Evolutionary conservation across 2,329 filamentous ascomycete species (phyloP).

Genomic region (Penicillium sp.): DNA sequence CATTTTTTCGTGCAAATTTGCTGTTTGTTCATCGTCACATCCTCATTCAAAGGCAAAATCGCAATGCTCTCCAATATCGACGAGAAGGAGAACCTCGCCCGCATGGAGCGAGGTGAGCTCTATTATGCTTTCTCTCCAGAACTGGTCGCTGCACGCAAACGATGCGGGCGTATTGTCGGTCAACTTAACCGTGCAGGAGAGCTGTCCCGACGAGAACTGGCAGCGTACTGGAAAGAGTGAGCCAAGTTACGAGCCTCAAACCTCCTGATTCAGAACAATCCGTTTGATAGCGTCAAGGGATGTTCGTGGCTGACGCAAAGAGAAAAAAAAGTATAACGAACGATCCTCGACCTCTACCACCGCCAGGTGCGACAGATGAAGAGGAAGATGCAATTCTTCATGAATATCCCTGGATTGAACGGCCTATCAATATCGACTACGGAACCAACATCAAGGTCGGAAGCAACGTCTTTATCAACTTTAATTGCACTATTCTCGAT

Average conservation of each 20-base stretch:
- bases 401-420: slow-evolving; percentile 21
- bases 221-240: not conserved
- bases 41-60: not conserved
- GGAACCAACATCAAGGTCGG: slow-evolving; percentile 31
- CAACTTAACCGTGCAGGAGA: not conserved
- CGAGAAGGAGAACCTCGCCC: slow-evolving; percentile 20
- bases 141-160: slow-evolving; percentile 59
- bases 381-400: not conserved
- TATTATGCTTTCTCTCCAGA: slow-evolving; percentile 71
- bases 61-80: not conserved
- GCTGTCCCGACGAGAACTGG: not conserved
- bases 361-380: not conserved
- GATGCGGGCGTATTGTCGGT: slow-evolving; percentile 46
- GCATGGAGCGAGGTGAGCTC: slow-evolving; percentile 65
- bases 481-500: slow-evolving; percentile 57
- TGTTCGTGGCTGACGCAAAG: not conserved
- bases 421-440: slow-evolving; percentile 31
- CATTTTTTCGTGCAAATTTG: no score
- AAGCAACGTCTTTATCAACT: slow-evolving; percentile 30
- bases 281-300: not conserved
- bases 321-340: not conserved
- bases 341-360: not conserved
- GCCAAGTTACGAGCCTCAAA: not conserved
- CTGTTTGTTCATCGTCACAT: no score
- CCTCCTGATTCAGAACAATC: not conserved